These are phyloP conservation scores for Pleurotus giganteus DNA, from an alignment of 768 basidiomycete genomes.

Conservation along the genomic window DNA sequence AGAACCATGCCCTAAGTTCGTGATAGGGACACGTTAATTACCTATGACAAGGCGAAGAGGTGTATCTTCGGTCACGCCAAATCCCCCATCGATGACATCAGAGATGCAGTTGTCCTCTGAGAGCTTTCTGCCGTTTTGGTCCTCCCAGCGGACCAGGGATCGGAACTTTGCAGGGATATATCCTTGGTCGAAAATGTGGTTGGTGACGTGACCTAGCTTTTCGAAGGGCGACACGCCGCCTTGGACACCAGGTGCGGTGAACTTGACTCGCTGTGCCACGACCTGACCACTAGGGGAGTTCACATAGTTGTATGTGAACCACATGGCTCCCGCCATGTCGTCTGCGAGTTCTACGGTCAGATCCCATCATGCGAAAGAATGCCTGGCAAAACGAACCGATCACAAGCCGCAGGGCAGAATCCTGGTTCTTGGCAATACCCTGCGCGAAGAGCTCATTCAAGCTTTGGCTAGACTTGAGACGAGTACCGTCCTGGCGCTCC, in stretches of 20 bases:
- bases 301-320: conserved; percentile 44
- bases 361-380: neutral
- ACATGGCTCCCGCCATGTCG: conserved; percentile 36
- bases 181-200: conserved; percentile 41
- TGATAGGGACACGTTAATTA: conserved; percentile 12
- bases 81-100: conserved; percentile 27
- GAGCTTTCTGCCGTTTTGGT: conserved; percentile 31
- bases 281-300: conserved; percentile 27
- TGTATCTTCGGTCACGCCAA: conserved; percentile 32
- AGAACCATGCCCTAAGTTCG: neutral
- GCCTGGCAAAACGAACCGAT: conserved; percentile 32
- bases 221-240: conserved; percentile 29
- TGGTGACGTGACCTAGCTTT: conserved; percentile 42
- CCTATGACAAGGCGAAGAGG: conserved; percentile 36
- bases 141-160: conserved; percentile 40
- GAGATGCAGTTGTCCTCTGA: conserved; percentile 22
- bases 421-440: conserved; percentile 40
- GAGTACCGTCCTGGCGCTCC: conserved; percentile 37
- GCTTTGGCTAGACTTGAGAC: conserved; percentile 30
- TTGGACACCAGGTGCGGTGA: conserved; percentile 27
- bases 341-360: conserved; percentile 27
- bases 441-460: conserved; percentile 34
- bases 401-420: conserved; percentile 42
- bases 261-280: conserved; percentile 43
- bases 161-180: conserved; percentile 33